These are phyloP conservation scores for Neurospora pannonica DNA, from an alignment of 495 filamentous ascomycete genomes.

Conservation along the genomic window DNA sequence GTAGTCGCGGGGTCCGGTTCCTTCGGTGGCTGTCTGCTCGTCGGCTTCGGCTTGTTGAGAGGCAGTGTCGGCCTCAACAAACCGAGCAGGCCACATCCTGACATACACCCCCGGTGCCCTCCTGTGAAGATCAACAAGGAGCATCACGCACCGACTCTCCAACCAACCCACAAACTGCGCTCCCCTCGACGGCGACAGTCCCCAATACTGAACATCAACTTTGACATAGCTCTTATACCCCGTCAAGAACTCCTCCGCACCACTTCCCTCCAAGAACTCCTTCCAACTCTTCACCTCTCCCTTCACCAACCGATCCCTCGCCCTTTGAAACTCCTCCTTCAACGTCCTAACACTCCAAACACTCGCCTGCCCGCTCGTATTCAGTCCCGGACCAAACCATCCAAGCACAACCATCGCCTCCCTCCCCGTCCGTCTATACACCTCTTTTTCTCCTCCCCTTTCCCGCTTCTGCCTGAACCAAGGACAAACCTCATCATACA, in stretches of 20 bases:
- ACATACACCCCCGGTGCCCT: slow-evolving; percentile 35
- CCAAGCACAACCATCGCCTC: slow-evolving; percentile 50
- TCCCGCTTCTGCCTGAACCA: background rate
- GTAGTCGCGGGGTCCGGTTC: slow-evolving; percentile 26
- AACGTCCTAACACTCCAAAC: slow-evolving; percentile 36
- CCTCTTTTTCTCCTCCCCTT: background rate
- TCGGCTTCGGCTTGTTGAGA: background rate
- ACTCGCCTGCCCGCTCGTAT: slow-evolving; percentile 42
- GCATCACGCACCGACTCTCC: slow-evolving; percentile 38
- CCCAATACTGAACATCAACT: slow-evolving; percentile 49
- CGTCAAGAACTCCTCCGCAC: slow-evolving; percentile 33
- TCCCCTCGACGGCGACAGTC: slow-evolving; percentile 33
- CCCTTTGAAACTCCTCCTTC: slow-evolving; percentile 38
- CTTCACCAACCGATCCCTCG: slow-evolving; percentile 1
- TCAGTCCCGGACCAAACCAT: slow-evolving; percentile 42
- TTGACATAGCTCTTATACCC: slow-evolving; percentile 39
- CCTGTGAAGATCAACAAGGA: slow-evolving; percentile 44
- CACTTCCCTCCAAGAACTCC: background rate
- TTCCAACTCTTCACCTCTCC: background rate
- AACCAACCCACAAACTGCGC: slow-evolving; percentile 43
- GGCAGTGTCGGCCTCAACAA: slow-evolving; percentile 20
- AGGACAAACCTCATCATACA: slow-evolving; percentile 30
- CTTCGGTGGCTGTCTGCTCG: background rate
- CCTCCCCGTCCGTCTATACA: background rate
- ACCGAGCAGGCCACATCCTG: slow-evolving; percentile 50